Percentiles rank a stretch among this genome's conserved stretches.
These are phyloP conservation scores for Xylariaceae sp. DNA, from an alignment of 2,329 filamentous ascomycete species.

Conservation along the genomic window DNA sequence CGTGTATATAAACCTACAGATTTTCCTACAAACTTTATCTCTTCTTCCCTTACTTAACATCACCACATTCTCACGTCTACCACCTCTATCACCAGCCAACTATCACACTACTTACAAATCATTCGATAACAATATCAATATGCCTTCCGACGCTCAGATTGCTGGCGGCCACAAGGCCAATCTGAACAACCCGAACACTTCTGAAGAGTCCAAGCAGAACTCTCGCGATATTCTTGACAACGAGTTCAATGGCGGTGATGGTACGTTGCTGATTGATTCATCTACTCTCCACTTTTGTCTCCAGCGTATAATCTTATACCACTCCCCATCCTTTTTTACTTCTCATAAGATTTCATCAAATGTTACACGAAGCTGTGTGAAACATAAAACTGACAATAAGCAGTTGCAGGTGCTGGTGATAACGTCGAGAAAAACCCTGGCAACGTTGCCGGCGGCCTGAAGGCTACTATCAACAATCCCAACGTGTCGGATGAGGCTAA, in stretches of 20 bases:
- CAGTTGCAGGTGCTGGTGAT: slow-evolving; percentile 42
- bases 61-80: neutral
- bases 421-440: slow-evolving; percentile 56
- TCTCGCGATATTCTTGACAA: slow-evolving; percentile 59
- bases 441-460: slow-evolving; percentile 58
- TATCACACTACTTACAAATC: neutral
- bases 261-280: slow-evolving; percentile 29
- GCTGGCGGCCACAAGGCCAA: slow-evolving; percentile 65
- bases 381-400: slow-evolving; percentile 1
- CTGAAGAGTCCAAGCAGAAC: slow-evolving; percentile 61
- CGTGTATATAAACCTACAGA: too few relatives aligned
- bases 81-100: neutral
- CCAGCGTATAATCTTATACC: neutral
- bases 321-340: too few relatives aligned
- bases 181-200: slow-evolving; percentile 62
- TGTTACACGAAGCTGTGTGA: too few relatives aligned
- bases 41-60: neutral
- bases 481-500: slow-evolving; percentile 62
- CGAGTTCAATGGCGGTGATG: slow-evolving; percentile 51
- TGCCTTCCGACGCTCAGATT: slow-evolving; percentile 57
- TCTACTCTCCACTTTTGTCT: neutral
- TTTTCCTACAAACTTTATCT: neutral
- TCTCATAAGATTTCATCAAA: too few relatives aligned
- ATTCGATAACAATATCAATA: slow-evolving; percentile 37
- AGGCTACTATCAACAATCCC: slow-evolving; percentile 62